These are phyloP conservation scores for Aspergillus viridinutans DNA, from an alignment of 2,329 filamentous ascomycete genomes.

Conservation along the genomic window DNA sequence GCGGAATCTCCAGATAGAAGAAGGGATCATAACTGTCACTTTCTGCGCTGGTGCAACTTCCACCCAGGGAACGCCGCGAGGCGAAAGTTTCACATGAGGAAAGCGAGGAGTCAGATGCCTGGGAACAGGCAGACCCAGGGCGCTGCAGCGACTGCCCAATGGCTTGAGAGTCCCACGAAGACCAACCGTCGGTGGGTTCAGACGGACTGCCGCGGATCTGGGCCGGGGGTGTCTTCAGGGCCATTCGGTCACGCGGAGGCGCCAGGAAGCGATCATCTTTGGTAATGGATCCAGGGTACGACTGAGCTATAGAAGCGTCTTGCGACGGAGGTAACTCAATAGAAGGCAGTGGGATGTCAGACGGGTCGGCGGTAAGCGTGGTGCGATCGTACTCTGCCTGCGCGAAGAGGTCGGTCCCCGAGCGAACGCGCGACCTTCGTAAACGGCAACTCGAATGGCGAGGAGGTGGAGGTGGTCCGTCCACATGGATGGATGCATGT, in stretches of 20 bases:
- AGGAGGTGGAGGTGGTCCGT: constrained; percentile 43
- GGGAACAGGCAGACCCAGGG: constrained; percentile 55
- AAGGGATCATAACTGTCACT: constrained; percentile 57
- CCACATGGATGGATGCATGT: constrained; percentile 34
- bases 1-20: constrained; percentile 38
- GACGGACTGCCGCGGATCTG: constrained; percentile 40
- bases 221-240: constrained; percentile 42
- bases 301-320: constrained; percentile 22
- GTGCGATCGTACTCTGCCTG: constrained; percentile 30
- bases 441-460: constrained; percentile 42
- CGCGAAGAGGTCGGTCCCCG: constrained; percentile 35
- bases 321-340: constrained; percentile 35
- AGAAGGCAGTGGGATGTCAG: constrained; percentile 42
- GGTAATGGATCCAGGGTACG: constrained; percentile 20
- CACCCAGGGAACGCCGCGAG: constrained; percentile 55
- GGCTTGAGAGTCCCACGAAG: constrained; percentile 26
- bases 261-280: constrained; percentile 36
- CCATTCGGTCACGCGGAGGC: constrained; percentile 34
- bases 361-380: constrained; percentile 28
- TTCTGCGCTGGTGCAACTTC: constrained; percentile 59
- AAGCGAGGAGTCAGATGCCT: constrained; percentile 58
- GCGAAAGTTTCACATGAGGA: constrained; percentile 56
- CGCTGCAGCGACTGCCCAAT: constrained; percentile 47
- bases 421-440: constrained; percentile 37
- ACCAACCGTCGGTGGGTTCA: constrained; percentile 31